These are phyloP conservation scores for Wallacemonas sp. DNA, from an alignment of 208 protist genomes.

Conservation along the genomic window DNA sequence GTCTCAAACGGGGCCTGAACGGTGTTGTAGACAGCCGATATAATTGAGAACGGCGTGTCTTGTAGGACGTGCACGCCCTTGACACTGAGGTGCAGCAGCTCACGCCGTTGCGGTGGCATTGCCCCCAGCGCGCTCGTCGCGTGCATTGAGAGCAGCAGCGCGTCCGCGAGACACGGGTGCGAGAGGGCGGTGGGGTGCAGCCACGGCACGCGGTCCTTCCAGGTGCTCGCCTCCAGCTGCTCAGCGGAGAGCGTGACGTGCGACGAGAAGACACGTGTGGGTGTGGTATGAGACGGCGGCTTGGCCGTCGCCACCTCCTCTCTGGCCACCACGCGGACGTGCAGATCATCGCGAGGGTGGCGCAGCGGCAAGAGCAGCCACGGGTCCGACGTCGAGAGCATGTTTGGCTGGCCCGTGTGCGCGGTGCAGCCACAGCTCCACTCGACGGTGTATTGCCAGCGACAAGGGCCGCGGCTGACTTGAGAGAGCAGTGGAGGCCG, in stretches of 20 bases:
- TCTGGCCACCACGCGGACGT: conserved; percentile 51
- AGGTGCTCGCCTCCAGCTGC: neutral
- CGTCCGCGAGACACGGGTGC: conserved; percentile 54
- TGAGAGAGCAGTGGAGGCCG: neutral
- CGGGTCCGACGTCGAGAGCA: conserved; percentile 22
- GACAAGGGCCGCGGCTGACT: conserved; percentile 1
- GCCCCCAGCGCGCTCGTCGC: conserved; percentile 16
- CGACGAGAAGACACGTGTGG: conserved; percentile 14
- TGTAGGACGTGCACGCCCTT: neutral
- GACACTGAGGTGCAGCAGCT: neutral
- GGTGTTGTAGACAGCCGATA: neutral
- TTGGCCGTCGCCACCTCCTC: conserved; percentile 22
- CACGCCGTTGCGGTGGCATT: conserved; percentile 8
- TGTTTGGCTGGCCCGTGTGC: conserved; percentile 18
- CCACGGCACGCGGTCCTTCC: conserved; percentile 35
- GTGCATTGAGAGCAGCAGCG: conserved; percentile 35
- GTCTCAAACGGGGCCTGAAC: neutral
- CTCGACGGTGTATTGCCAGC: conserved; percentile 63
- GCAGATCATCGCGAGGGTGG: conserved; percentile 46
- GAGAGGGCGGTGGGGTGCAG: conserved; percentile 16
- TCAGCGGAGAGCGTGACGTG: conserved; percentile 19
- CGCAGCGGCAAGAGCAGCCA: conserved; percentile 39
- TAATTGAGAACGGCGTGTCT: neutral
- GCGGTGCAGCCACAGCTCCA: conserved; percentile 41
- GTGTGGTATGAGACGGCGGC: conserved; percentile 29